Conservation (phyloP, 345 rosid genomes). For the Barbarea vulgaris region DNA sequence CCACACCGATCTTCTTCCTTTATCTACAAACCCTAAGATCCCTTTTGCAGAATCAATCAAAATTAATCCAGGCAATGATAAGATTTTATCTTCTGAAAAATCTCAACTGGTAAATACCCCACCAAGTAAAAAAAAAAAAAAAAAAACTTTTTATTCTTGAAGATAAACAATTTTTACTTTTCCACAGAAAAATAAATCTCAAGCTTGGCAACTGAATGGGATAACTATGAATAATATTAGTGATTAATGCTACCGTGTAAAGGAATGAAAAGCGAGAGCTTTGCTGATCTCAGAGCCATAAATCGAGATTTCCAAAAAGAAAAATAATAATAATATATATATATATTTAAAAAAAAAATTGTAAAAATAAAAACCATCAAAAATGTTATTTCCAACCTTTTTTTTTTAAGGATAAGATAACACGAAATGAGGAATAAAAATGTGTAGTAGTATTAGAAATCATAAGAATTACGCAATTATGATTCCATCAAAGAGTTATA, state of each 20-base stretch:
- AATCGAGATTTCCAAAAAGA: neutral
- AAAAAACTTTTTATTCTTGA: neutral
- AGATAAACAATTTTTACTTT: neutral
- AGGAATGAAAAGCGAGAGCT: slow-evolving; percentile 30
- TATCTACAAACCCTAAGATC: slow-evolving; percentile 38
- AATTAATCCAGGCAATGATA: slow-evolving; percentile 8
- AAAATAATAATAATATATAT: neutral
- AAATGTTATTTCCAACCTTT: slow-evolving; percentile 1
- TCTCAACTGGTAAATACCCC: neutral
- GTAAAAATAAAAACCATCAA: neutral
- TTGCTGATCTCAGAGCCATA: slow-evolving; percentile 43
- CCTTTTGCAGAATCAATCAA: slow-evolving; percentile 21
- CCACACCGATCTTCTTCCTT: slow-evolving; percentile 31
- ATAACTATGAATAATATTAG: slow-evolving; percentile 26
- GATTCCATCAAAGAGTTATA: slow-evolving; percentile 28
- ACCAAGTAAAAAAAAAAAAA: neutral
- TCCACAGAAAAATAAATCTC: neutral
- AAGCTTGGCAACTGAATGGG: slow-evolving; percentile 17
- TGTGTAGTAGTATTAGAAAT: neutral
- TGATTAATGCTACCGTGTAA: slow-evolving; percentile 42
- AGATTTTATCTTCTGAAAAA: neutral
- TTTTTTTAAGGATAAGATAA: slow-evolving; percentile 12
- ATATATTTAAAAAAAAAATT: no score
- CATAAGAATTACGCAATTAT: slow-evolving; percentile 32
- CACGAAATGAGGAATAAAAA: slow-evolving; percentile 21